Conservation (phyloP, 176 grass and related monocot species). For the Eragrostis curvula region DNA sequence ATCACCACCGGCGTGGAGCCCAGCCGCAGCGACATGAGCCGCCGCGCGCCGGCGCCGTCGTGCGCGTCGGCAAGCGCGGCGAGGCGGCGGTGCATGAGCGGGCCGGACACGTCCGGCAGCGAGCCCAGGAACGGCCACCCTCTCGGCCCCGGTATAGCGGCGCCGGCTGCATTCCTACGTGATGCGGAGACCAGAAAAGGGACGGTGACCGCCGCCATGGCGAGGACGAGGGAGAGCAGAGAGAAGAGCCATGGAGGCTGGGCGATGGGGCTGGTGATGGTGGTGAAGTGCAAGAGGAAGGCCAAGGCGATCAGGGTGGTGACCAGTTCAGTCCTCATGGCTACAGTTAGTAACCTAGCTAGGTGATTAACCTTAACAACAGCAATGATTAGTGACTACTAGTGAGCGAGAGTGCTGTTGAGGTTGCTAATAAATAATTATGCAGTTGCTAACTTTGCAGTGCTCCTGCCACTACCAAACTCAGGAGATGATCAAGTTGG, state of each 20-base stretch:
- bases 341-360: neutral
- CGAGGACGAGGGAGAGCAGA: slow-evolving; percentile 12
- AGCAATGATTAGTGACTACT: neutral
- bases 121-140: slow-evolving; percentile 50
- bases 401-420: neutral
- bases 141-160: slow-evolving; percentile 30
- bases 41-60: neutral
- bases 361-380: neutral
- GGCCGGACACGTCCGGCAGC: slow-evolving; percentile 17
- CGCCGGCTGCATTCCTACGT: neutral
- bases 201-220: neutral
- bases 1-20: slow-evolving; percentile 42
- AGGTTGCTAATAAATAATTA: neutral
- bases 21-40: slow-evolving; percentile 50
- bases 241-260: slow-evolving; percentile 14
- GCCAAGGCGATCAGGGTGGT: slow-evolving; percentile 13
- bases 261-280: neutral
- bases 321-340: slow-evolving; percentile 37
- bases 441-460: neutral
- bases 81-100: slow-evolving; percentile 48
- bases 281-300: slow-evolving; percentile 3
- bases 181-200: neutral
- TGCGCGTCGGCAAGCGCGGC: slow-evolving; percentile 26
- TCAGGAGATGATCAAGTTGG: neutral
- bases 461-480: too few relatives aligned